phyloP scores from a whole-genome alignment of 371 early-diverging fungal genomes.

The Haplosporangium sp. region DNA sequence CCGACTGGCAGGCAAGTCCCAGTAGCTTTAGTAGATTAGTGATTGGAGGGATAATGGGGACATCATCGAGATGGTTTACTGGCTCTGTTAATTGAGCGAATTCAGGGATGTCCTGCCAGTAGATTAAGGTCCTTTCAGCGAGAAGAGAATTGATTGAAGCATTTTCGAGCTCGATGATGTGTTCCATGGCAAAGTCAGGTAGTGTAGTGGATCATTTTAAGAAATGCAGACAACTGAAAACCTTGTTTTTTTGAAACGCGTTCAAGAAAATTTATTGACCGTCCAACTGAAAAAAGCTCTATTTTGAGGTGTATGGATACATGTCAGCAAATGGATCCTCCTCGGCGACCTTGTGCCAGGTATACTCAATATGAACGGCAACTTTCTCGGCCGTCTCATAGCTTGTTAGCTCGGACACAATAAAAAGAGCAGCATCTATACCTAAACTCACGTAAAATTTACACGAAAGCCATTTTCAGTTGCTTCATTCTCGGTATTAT shows the following conservation, averaged over 20 bases:
- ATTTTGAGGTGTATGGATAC: constrained; percentile 12
- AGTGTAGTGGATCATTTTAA: too few relatives aligned
- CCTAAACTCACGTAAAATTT: constrained; percentile 8
- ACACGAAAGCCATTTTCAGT: too few relatives aligned
- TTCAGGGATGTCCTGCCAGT: constrained; percentile 47
- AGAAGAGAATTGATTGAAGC: constrained; percentile 31
- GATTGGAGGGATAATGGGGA: constrained; percentile 2
- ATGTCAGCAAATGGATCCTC: constrained; percentile 44
- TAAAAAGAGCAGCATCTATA: constrained; percentile 46
- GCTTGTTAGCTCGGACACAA: constrained; percentile 30
- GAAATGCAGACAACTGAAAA: too few relatives aligned
- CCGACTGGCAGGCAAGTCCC: constrained; percentile 23
- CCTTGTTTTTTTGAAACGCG: too few relatives aligned
- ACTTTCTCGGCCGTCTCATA: constrained; percentile 24
- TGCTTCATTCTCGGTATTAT: too few relatives aligned
- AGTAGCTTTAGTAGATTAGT: constrained; percentile 25
- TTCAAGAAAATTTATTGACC: too few relatives aligned
- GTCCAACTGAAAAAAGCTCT: neutral
- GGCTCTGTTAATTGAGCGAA: constrained; percentile 28
- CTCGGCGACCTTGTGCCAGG: constrained; percentile 40
- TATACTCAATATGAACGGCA: constrained; percentile 37
- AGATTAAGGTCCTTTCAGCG: constrained; percentile 26
- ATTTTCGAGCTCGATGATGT: constrained; percentile 21
- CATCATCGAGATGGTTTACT: constrained; percentile 14
- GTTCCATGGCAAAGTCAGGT: constrained; percentile 11